These are phyloP conservation scores for Cicer judaicum DNA, from an alignment of 306 rosid species.

Conservation along the genomic window DNA sequence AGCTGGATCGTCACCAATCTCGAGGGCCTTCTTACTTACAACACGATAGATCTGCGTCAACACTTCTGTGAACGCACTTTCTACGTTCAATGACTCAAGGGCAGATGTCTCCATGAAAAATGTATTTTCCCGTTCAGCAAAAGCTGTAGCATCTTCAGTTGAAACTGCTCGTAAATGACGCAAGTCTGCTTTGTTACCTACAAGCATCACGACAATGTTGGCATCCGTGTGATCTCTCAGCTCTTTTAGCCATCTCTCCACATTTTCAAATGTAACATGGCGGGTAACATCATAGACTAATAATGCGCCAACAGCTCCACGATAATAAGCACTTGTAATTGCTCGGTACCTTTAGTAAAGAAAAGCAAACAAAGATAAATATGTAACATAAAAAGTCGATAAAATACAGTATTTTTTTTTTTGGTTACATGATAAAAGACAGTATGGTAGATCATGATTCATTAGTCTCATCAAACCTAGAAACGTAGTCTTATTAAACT, in stretches of 20 bases:
- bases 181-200: conserved; percentile 58
- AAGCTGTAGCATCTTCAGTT: conserved; percentile 43
- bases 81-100: conserved; percentile 54
- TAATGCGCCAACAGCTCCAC: conserved; percentile 58
- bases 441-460: neutral
- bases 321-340: conserved; percentile 59
- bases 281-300: conserved; percentile 57
- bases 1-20: conserved; percentile 47
- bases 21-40: conserved; percentile 58
- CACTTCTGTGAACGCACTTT: conserved; percentile 57
- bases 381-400: conserved; percentile 12
- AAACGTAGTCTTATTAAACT: neutral
- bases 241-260: conserved; percentile 60
- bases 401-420: neutral
- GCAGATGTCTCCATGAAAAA: conserved; percentile 61
- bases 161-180: conserved; percentile 55
- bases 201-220: conserved; percentile 56
- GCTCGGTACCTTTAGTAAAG: conserved; percentile 53
- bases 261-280: conserved; percentile 57
- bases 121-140: conserved; percentile 51
- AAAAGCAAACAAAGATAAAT: conserved; percentile 18
- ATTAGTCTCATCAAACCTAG: conserved; percentile 5
- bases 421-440: neutral
- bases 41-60: conserved; percentile 52
- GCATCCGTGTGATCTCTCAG: conserved; percentile 60